Conservation (phyloP, 306 rosid species). For the Pueraria montana region DNA sequence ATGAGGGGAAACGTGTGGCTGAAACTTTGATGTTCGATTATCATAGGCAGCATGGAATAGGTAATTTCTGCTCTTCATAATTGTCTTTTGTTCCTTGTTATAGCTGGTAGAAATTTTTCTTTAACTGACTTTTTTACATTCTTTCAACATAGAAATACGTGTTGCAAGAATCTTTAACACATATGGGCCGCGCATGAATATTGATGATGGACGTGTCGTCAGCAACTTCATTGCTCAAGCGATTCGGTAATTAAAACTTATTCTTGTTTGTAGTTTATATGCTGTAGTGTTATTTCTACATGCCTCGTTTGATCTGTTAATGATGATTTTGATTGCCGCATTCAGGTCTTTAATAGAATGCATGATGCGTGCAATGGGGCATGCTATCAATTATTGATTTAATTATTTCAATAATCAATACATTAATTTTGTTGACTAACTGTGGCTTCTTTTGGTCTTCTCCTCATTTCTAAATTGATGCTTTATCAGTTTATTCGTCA, state of each 20-base stretch:
- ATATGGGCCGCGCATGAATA: constrained; percentile 99
- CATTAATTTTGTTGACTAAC: constrained; percentile 21
- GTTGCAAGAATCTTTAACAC: constrained; percentile 97
- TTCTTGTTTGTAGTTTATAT: neutral
- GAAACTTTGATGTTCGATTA: constrained; percentile 99
- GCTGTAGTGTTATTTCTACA: constrained; percentile 15
- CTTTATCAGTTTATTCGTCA: neutral
- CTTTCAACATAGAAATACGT: constrained; percentile 73
- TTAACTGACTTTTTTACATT: neutral
- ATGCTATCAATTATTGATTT: neutral
- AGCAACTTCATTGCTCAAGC: constrained; percentile 99
- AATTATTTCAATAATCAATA: neutral
- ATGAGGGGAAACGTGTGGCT: constrained; percentile 98
- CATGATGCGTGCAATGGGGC: neutral
- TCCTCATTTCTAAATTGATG: constrained; percentile 10
- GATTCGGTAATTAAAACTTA: constrained; percentile 68
- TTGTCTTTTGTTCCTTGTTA: constrained; percentile 34
- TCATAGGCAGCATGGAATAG: constrained; percentile 96
- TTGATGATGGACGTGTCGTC: constrained; percentile 97
- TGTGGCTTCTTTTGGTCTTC: neutral
- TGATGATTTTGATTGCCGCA: neutral
- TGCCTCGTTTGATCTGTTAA: constrained; percentile 22
- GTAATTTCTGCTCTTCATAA: constrained; percentile 48
- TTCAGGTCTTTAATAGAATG: constrained; percentile 1
- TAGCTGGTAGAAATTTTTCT: constrained; percentile 9